Evolutionary conservation across 345 rosid genomes (phyloP).

Genomic region (Eucalyptus pumila): DNA sequence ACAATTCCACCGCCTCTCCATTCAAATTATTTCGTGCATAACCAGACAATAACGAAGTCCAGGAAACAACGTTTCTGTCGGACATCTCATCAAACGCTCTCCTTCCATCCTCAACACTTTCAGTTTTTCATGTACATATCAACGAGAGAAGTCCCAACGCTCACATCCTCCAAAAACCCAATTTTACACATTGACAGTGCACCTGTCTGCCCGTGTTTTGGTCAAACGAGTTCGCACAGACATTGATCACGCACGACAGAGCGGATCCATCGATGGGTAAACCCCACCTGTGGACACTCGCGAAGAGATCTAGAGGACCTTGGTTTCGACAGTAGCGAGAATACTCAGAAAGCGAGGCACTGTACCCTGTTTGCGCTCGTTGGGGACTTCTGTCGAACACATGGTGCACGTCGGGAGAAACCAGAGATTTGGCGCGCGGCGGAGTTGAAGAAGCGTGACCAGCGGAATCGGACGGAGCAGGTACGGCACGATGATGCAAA

Average conservation of each 20-base stretch:
- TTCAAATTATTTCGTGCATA: constrained; percentile 37
- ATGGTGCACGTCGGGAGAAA: not conserved
- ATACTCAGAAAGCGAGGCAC: constrained; percentile 31
- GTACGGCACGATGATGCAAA: not conserved
- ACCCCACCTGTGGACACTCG: constrained; percentile 36
- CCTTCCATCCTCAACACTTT: constrained; percentile 38
- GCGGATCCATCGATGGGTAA: constrained; percentile 35
- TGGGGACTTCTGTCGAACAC: constrained; percentile 36
- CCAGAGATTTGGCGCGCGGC: not conserved
- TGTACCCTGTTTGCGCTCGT: not conserved
- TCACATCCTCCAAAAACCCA: constrained; percentile 45
- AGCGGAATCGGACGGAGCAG: not conserved
- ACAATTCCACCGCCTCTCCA: constrained; percentile 28
- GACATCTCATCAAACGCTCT: constrained; percentile 53
- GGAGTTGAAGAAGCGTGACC: not conserved
- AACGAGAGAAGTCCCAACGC: constrained; percentile 74
- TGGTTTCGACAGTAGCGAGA: constrained; percentile 40
- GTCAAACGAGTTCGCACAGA: constrained; percentile 40
- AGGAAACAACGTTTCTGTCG: constrained; percentile 64
- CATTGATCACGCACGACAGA: constrained; percentile 58
- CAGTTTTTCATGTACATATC: constrained; percentile 65
- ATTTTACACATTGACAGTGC: constrained; percentile 45
- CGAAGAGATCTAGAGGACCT: constrained; percentile 39
- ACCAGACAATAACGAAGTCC: constrained; percentile 80
- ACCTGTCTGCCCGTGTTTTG: constrained; percentile 45